A percentile compares a stretch with the other conserved stretches of the same genome.
Evolutionary conservation across 2,329 filamentous ascomycete species (phyloP).

Genomic region (Xylariaceae sp.): DNA sequence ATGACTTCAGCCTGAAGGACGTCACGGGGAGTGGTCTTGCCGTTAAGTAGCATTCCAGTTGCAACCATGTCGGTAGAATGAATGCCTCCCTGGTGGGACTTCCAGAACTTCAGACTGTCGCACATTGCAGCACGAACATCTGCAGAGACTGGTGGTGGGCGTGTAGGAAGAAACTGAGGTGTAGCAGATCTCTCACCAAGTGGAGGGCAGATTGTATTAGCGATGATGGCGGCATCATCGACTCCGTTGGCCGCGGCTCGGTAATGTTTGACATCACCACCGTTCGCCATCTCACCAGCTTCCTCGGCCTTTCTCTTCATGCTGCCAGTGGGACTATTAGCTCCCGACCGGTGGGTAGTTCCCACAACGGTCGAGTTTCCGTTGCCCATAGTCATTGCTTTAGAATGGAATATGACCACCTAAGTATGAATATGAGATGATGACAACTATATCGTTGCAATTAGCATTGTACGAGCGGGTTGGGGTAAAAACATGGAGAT

Average conservation of each 20-base stretch:
- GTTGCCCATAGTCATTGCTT: no score
- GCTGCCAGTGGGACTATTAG: no score
- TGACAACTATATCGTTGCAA: not conserved
- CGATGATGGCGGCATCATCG: no score
- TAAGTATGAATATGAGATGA: no score
- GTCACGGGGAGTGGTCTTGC: conserved; percentile 48
- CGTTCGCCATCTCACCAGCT: no score
- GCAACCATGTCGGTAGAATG: conserved; percentile 48
- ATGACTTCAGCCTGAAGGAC: conserved; percentile 56
- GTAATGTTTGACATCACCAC: no score
- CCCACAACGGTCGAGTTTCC: no score
- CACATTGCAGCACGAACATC: conserved; percentile 55
- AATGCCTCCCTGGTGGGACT: conserved; percentile 53
- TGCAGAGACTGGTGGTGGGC: conserved; percentile 50
- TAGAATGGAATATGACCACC: no score
- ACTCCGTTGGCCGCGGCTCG: no score
- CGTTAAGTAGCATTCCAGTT: conserved; percentile 55
- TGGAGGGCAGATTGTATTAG: no score
- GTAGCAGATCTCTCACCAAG: not conserved
- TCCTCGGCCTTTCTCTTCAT: no score
- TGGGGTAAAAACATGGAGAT: not conserved
- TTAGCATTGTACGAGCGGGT: not conserved
- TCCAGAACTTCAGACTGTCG: conserved; percentile 59
- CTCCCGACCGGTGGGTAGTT: no score
- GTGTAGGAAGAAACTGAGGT: conserved; percentile 6